phyloP scores from a whole-genome alignment of 129 eudicot genomes.

The Erigeron canadensis region DNA sequence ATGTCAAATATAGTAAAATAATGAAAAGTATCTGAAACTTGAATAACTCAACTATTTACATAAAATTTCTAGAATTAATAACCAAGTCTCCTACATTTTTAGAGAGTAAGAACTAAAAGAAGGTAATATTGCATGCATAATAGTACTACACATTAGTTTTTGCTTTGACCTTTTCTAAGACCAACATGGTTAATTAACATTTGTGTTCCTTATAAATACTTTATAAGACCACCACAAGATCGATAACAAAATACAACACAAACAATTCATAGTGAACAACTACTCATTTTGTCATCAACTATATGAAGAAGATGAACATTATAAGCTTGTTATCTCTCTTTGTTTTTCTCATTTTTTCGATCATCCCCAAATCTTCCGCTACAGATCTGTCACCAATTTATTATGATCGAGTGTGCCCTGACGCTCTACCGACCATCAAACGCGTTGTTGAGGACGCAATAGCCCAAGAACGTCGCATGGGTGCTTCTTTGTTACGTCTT shows the following conservation, averaged over 20 bases:
- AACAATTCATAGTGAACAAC: neutral
- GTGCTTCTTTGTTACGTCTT: slow-evolving; percentile 18
- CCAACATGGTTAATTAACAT: neutral
- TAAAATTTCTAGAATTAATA: slow-evolving; percentile 1
- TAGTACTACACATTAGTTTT: neutral
- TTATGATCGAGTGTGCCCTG: slow-evolving; percentile 38
- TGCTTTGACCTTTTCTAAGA: slow-evolving; percentile 13
- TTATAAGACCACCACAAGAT: neutral
- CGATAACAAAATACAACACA: neutral
- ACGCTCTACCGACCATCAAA: slow-evolving; percentile 47
- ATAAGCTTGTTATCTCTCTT: slow-evolving; percentile 3
- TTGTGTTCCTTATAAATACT: neutral
- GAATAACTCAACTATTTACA: neutral
- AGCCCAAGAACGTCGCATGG: slow-evolving; percentile 1
- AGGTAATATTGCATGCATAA: neutral
- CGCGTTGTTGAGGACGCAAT: slow-evolving; percentile 30
- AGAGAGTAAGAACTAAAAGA: neutral
- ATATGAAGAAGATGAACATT: slow-evolving; percentile 17
- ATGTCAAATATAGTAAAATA: too few species aligned
- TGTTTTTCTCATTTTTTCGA: slow-evolving; percentile 10
- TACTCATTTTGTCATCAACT: neutral
- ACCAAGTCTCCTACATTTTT: slow-evolving; percentile 11
- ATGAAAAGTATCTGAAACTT: too few species aligned
- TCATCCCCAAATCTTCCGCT: neutral
- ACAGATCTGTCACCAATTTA: slow-evolving; percentile 25